Evolutionary conservation across 805 yeast species (phyloP), one percentile per base, ranked within the genome.

Genomic region (Ogataea parapolymorpha): DNA sequence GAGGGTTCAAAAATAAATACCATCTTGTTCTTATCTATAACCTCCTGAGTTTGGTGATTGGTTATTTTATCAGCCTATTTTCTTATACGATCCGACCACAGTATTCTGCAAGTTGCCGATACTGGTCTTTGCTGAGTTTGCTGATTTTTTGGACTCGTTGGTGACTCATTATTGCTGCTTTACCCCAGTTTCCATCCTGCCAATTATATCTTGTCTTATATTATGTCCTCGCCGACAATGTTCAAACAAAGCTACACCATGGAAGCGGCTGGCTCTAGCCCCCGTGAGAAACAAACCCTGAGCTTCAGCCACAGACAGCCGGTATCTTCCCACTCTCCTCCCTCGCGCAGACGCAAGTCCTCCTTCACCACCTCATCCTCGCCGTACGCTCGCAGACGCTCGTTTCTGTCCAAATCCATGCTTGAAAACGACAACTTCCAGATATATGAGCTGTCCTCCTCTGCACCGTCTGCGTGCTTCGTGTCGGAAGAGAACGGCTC

Each of bases 341-440:
- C 41, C 7, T 39, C 41, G 16, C 35, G 41, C 9, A 49, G 61
- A 45, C 49, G 65, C 18, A 51, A 45, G 24, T 61, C 67, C 9
- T 59, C 66, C 1, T 59, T 64, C 32, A 44, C 52, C 9, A 63
- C 73, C 1, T 48, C 70, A 2, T 66, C 74, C 9, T 73, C 80
- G 0, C 80, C 80, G 1, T 70, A 75, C 67, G 72, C 74, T 23
- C 65, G 82, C 48, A 61, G 85, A 34, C 70, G 72, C 49, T 74
- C 82, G 4, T 78, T 79, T 48, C 61, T 80, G 17, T 77, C 84
- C 0, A 55, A 63, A n/a, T 55, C 75, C 12, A 80, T 80, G 85
- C 61, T 79, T 24, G 68, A 72, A 23, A 67, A 72, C 53, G 87
- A 80, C 51, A 68, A 71, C 38, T 72, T 70, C 43, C 68, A 75